Percentiles rank a stretch among this genome's conserved stretches.
phyloP scores from a whole-genome alignment of 73 alveolate species.

The Uronychia setigera region DNA sequence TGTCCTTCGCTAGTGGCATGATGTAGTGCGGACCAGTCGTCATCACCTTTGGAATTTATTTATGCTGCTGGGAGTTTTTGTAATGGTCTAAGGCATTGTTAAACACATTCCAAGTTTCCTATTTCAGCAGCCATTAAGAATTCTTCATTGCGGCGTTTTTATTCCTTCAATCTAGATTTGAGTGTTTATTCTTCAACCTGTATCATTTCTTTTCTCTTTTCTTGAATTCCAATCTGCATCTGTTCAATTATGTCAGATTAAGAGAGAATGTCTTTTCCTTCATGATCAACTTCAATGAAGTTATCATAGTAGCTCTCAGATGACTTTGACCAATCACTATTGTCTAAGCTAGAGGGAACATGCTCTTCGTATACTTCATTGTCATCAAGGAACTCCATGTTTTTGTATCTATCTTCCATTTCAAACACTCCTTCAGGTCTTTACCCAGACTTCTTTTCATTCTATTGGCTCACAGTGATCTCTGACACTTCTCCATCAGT shows the following conservation, averaged over 20 bases:
- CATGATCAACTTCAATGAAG: neutral
- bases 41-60: constrained; percentile 85
- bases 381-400: too few species aligned
- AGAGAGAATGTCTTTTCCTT: neutral
- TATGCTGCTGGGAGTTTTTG: constrained; percentile 6
- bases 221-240: neutral
- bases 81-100: neutral
- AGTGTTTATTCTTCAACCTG: neutral
- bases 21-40: constrained; percentile 95
- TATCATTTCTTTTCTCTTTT: neutral
- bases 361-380: neutral
- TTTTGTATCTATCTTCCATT: too few species aligned
- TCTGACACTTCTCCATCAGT: neutral
- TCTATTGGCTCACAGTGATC: neutral
- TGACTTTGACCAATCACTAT: neutral
- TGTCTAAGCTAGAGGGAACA: neutral
- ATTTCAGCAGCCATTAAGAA: neutral
- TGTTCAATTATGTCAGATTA: neutral
- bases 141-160: neutral
- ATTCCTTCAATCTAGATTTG: neutral
- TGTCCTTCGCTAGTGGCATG: constrained; percentile 96
- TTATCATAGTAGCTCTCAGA: neutral
- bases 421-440: too few species aligned
- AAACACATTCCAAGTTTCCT: neutral
- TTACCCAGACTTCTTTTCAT: too few species aligned